phyloP scores from a whole-genome alignment of 2,329 filamentous ascomycete species.

The Didymella exigua region DNA sequence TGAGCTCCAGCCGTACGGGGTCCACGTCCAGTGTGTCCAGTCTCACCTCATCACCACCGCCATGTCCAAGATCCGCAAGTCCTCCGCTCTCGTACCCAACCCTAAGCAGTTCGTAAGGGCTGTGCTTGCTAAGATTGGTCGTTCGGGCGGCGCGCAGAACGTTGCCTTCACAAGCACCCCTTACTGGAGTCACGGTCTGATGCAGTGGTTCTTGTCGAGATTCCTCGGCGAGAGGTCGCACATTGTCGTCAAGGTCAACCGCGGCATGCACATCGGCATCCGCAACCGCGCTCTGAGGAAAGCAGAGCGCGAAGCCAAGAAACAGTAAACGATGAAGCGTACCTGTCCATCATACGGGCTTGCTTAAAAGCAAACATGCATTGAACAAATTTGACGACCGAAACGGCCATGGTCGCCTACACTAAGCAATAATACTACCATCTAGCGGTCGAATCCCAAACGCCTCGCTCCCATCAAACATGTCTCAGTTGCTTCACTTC shows the following conservation, averaged over 20 bases:
- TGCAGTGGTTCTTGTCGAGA: slow-evolving; percentile 78
- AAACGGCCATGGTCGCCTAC: not conserved
- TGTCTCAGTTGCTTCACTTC: not conserved
- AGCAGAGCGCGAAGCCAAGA: slow-evolving; percentile 80
- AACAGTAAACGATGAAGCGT: slow-evolving; percentile 45
- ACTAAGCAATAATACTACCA: slow-evolving; percentile 1
- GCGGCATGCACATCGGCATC: slow-evolving; percentile 79
- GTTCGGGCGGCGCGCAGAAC: slow-evolving; percentile 75
- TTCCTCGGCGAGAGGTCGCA: slow-evolving; percentile 64
- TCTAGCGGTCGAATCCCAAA: not conserved
- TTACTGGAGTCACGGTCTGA: slow-evolving; percentile 87
- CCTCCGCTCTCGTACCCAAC: slow-evolving; percentile 78
- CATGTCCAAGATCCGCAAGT: slow-evolving; percentile 92
- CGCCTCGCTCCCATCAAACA: slow-evolving; percentile 2
- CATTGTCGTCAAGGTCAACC: slow-evolving; percentile 65
- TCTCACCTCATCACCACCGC: slow-evolving; percentile 93
- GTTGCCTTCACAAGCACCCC: slow-evolving; percentile 87
- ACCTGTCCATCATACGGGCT: not conserved
- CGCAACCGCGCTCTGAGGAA: slow-evolving; percentile 82
- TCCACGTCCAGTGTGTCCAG: slow-evolving; percentile 89
- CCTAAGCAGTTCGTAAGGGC: slow-evolving; percentile 82
- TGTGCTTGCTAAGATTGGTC: slow-evolving; percentile 79
- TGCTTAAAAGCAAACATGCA: not conserved
- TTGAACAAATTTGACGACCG: not conserved
- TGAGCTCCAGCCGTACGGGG: slow-evolving; percentile 79